A percentile compares a stretch with the other conserved stretches of the same genome.
Evolutionary conservation across 2,329 filamentous ascomycete species (phyloP).

Genomic region (Claviceps sp.): DNA sequence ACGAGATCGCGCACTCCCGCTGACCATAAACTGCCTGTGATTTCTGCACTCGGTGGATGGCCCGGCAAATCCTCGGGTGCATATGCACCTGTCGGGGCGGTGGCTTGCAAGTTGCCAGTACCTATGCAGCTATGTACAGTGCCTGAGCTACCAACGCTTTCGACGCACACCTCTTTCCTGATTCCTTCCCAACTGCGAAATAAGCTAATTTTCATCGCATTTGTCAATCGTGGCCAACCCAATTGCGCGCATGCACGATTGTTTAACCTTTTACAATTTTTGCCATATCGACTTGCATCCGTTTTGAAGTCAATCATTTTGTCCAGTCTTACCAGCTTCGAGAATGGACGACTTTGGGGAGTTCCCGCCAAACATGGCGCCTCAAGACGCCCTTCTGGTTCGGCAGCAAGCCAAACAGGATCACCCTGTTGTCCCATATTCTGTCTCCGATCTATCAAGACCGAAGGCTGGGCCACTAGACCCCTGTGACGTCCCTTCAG

Average conservation of each 20-base stretch:
- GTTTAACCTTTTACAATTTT: too few relatives aligned
- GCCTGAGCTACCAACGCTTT: background rate
- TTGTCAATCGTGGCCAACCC: too few relatives aligned
- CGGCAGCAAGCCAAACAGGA: conserved; percentile 40
- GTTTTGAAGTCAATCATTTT: background rate
- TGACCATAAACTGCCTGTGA: background rate
- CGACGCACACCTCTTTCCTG: too few relatives aligned
- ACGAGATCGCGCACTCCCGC: background rate
- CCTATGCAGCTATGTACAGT: background rate
- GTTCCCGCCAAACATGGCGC: conserved; percentile 53
- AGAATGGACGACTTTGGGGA: conserved; percentile 48
- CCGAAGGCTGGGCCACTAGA: conserved; percentile 57
- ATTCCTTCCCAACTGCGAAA: too few relatives aligned
- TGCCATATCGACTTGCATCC: background rate
- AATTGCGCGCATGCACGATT: too few relatives aligned
- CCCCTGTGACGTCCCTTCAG: conserved; percentile 55
- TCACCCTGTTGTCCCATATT: conserved; percentile 50
- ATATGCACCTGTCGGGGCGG: conserved; percentile 1
- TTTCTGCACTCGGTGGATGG: conserved; percentile 1
- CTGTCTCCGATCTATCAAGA: conserved; percentile 58
- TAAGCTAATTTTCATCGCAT: too few relatives aligned
- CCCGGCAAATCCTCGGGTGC: background rate
- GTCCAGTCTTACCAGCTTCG: background rate
- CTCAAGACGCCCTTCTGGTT: conserved; percentile 48
- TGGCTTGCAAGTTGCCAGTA: too few relatives aligned